Conservation (phyloP, 805 yeast genomes). For the Candida arabinofermentans region DNA sequence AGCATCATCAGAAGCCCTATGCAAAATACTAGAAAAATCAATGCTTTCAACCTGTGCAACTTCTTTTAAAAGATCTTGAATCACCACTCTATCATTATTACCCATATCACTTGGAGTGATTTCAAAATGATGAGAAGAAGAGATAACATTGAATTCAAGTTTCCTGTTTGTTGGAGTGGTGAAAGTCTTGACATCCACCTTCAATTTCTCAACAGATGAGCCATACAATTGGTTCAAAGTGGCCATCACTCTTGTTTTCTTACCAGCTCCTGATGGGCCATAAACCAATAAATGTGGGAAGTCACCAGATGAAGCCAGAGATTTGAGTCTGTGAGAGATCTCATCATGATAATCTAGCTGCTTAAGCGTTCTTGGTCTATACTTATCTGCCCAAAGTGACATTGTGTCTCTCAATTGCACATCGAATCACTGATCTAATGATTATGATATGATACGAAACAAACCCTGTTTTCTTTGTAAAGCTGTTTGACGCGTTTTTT, state of each 20-base stretch:
- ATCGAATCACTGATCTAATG: too few relatives aligned
- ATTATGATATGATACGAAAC: too few relatives aligned
- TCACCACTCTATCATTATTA: slow-evolving; percentile 89
- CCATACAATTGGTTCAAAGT: slow-evolving; percentile 80
- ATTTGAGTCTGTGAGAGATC: slow-evolving; percentile 55
- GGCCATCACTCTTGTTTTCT: slow-evolving; percentile 87
- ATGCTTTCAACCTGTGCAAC: slow-evolving; percentile 94
- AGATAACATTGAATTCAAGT: slow-evolving; percentile 88
- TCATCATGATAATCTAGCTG: slow-evolving; percentile 63
- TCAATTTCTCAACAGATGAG: slow-evolving; percentile 72
- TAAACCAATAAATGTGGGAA: slow-evolving; percentile 90
- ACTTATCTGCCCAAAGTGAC: slow-evolving; percentile 97
- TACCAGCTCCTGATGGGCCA: slow-evolving; percentile 97
- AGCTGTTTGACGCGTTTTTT: too few relatives aligned
- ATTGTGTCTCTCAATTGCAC: slow-evolving; percentile 34
- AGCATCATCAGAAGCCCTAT: slow-evolving; percentile 12
- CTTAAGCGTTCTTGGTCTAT: slow-evolving; percentile 70
- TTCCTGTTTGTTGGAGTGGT: slow-evolving; percentile 69
- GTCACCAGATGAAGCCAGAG: slow-evolving; percentile 61
- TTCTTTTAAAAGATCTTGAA: slow-evolving; percentile 90
- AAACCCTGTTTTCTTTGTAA: too few relatives aligned
- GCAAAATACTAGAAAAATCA: slow-evolving; percentile 55
- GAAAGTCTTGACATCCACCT: slow-evolving; percentile 86
- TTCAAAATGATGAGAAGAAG: slow-evolving; percentile 86
- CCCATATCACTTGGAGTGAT: slow-evolving; percentile 98